Conservation (phyloP, 192 early-diverging fungal genomes). For the Rhizoclosmatium sp. region DNA sequence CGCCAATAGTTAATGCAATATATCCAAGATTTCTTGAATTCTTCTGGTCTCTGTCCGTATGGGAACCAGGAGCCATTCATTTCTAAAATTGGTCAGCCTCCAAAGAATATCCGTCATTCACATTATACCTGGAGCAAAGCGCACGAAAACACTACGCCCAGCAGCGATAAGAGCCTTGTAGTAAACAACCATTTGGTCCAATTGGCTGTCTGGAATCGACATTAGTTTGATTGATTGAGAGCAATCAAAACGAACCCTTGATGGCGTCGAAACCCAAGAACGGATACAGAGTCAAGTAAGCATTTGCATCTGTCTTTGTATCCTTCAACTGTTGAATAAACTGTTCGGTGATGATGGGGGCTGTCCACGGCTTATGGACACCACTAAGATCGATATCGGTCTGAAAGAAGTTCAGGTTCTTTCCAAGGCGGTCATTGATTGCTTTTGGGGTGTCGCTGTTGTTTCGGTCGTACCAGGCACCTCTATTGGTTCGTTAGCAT, state of each 20-base stretch:
- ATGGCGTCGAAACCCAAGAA: slow-evolving; percentile 17
- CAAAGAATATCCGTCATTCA: not conserved
- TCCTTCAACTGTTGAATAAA: slow-evolving; percentile 3
- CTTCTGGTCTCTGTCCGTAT: not conserved
- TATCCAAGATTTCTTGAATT: not conserved
- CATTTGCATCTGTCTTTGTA: slow-evolving; percentile 1
- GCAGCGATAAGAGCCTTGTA: not conserved
- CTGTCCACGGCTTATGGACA: slow-evolving; percentile 13
- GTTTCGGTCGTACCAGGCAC: slow-evolving; percentile 26
- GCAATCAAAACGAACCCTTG: not conserved
- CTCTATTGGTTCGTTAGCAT: not conserved
- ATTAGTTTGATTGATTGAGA: not conserved
- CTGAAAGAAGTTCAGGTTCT: slow-evolving; percentile 35
- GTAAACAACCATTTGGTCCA: not conserved
- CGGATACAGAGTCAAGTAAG: slow-evolving; percentile 24
- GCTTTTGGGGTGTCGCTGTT: slow-evolving; percentile 8
- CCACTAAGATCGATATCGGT: slow-evolving; percentile 35
- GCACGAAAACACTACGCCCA: slow-evolving; percentile 17
- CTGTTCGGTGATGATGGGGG: slow-evolving; percentile 12
- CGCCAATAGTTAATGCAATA: slow-evolving; percentile 4
- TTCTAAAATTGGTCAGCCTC: not conserved
- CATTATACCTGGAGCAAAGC: not conserved
- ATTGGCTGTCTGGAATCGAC: not conserved
- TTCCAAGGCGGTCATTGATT: slow-evolving; percentile 19
- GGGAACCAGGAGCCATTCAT: slow-evolving; percentile 23